Conservation (phyloP, 352 stramenopile species). For the Elongisporangium prolatum region DNA sequence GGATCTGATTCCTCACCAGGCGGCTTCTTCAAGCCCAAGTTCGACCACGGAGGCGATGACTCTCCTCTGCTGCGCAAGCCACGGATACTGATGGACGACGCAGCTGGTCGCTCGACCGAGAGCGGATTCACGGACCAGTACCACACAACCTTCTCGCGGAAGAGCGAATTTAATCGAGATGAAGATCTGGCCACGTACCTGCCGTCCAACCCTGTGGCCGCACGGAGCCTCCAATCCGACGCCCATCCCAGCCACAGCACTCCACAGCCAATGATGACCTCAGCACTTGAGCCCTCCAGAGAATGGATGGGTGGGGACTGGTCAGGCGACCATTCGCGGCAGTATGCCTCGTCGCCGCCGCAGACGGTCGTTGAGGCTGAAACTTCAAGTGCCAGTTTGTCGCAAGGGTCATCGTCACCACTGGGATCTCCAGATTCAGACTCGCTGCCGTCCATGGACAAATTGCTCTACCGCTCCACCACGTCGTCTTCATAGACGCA, state of each 20-base stretch:
- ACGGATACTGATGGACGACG: conserved; percentile 1
- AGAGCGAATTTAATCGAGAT: not conserved
- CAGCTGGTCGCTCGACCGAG: not conserved
- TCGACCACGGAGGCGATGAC: conserved; percentile 2
- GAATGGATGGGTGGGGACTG: not conserved
- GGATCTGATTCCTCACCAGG: not conserved
- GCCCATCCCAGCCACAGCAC: not conserved
- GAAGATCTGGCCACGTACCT: not conserved
- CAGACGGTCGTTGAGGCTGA: not conserved
- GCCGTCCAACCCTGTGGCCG: not conserved
- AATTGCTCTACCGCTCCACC: conserved; percentile 38
- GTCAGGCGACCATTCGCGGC: not conserved
- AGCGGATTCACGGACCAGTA: not conserved
- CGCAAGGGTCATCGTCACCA: not conserved
- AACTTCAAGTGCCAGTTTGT: not conserved
- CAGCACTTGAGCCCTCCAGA: not conserved
- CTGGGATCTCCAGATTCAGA: conserved; percentile 14
- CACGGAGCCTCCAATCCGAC: not conserved
- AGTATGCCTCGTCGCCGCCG: not conserved
- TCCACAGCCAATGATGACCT: not conserved
- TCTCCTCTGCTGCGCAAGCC: conserved; percentile 15
- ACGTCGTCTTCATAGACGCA: not conserved
- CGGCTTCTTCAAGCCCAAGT: conserved; percentile 10
- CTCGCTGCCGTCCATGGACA: conserved; percentile 61
- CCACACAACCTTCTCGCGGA: not conserved